These are phyloP conservation scores for Phytophthora parvispora DNA, from an alignment of 352 stramenopile species.

Conservation along the genomic window DNA sequence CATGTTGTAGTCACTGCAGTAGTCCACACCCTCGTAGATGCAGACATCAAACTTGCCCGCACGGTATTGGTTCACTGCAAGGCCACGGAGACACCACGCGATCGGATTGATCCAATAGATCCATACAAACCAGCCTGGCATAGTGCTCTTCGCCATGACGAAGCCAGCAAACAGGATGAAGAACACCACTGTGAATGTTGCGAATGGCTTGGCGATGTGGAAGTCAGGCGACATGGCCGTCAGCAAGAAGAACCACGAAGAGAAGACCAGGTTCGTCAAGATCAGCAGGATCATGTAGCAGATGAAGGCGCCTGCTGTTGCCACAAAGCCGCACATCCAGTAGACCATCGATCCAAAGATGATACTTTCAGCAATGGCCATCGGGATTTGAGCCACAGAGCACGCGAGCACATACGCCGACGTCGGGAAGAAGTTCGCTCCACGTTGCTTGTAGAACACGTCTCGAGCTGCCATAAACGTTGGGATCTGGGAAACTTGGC, in stretches of 20 bases:
- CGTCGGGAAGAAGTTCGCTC: constrained; percentile 83
- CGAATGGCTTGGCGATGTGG: constrained; percentile 47
- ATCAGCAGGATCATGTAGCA: constrained; percentile 55
- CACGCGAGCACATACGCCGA: constrained; percentile 68
- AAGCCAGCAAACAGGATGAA: constrained; percentile 66
- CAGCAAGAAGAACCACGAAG: constrained; percentile 63
- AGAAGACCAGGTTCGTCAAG: constrained; percentile 52
- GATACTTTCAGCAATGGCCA: constrained; percentile 67
- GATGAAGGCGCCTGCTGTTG: constrained; percentile 41
- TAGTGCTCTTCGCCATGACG: constrained; percentile 51
- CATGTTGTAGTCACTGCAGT: constrained; percentile 40
- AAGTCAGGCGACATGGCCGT: constrained; percentile 36
- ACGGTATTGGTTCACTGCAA: constrained; percentile 46
- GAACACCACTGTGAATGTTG: constrained; percentile 46
- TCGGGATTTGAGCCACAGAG: constrained; percentile 70
- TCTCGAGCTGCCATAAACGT: constrained; percentile 71
- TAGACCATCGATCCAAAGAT: constrained; percentile 87
- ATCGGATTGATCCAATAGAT: constrained; percentile 71
- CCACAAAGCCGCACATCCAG: constrained; percentile 77
- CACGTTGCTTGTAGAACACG: constrained; percentile 87
- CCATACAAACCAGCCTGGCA: constrained; percentile 57
- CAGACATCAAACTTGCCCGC: constrained; percentile 39
- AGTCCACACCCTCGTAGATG: constrained; percentile 48
- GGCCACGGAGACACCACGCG: constrained; percentile 45
- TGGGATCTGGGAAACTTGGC: constrained; percentile 77